Percentiles rank a stretch among this genome's conserved stretches.
These are phyloP conservation scores for Cystofilobasidium macerans DNA, from an alignment of 768 basidiomycete genomes.

Conservation along the genomic window DNA sequence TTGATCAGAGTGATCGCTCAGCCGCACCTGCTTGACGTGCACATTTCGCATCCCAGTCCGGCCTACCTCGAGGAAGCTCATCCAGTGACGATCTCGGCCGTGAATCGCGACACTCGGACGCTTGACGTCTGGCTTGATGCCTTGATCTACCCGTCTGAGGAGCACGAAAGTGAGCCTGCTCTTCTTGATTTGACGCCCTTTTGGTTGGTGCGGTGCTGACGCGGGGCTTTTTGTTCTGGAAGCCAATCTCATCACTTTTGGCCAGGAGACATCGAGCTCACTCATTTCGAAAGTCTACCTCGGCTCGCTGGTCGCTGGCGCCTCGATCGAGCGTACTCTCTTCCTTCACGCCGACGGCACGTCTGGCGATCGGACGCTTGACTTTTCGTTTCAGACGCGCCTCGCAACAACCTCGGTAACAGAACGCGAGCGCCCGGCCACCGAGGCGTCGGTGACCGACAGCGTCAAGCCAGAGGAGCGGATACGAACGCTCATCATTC, in stretches of 20 bases:
- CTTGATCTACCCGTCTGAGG: slow-evolving; percentile 67
- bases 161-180: slow-evolving; percentile 51
- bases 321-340: background rate
- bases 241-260: slow-evolving; percentile 44
- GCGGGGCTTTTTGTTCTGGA: background rate
- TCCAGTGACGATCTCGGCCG: slow-evolving; percentile 58
- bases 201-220: too few species aligned
- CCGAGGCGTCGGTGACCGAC: background rate
- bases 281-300: slow-evolving; percentile 35
- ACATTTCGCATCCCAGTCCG: slow-evolving; percentile 51
- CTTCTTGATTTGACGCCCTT: too few species aligned
- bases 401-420: background rate
- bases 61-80: slow-evolving; percentile 74
- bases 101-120: slow-evolving; percentile 58
- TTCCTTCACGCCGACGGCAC: slow-evolving; percentile 14
- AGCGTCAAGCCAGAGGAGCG: background rate
- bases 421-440: background rate
- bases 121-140: slow-evolving; percentile 62
- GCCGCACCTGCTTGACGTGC: slow-evolving; percentile 50
- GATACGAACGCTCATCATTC: slow-evolving; percentile 6
- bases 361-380: slow-evolving; percentile 6
- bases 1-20: slow-evolving; percentile 44
- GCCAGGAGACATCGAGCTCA: slow-evolving; percentile 52
- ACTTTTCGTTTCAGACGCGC: slow-evolving; percentile 22
- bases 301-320: slow-evolving; percentile 28